A percentile compares a stretch with the other conserved stretches of the same genome.
Conservation (phyloP, 75 land plant genomes). For the Picea glauca region DNA sequence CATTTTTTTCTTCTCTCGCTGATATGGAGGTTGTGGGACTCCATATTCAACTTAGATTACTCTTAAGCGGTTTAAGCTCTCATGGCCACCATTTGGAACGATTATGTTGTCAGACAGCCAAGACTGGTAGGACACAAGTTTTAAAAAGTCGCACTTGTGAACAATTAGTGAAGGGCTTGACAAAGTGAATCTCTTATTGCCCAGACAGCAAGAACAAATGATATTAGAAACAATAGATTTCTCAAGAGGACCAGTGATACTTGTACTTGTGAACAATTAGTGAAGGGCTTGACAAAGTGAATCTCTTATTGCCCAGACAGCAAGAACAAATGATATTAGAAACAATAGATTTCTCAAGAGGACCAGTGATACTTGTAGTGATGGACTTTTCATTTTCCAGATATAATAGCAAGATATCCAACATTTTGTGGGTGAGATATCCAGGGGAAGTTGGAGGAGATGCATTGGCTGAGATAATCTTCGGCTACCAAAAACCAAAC, state of each 20-base stretch:
- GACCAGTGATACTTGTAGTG: no score
- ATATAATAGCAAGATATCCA: conserved; percentile 1
- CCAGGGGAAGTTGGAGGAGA: conserved; percentile 24
- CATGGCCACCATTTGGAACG: conserved; percentile 56
- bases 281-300: no score
- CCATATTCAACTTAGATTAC: conserved; percentile 48
- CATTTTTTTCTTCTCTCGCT: conserved; percentile 58
- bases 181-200: no score
- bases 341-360: no score
- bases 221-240: no score
- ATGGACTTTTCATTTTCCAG: conserved; percentile 21
- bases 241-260: no score
- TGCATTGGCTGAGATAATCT: conserved; percentile 21
- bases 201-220: no score
- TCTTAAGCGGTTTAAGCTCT: conserved; percentile 41
- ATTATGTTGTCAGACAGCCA: conserved; percentile 63
- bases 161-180: no score
- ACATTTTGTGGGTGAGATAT: conserved; percentile 29
- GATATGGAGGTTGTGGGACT: conserved; percentile 84
- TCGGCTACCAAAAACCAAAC: conserved; percentile 26
- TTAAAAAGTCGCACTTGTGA: no score
- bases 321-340: no score
- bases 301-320: no score
- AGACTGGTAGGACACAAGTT: conserved; percentile 24
- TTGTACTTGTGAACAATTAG: no score